Evolutionary conservation across 2,329 filamentous ascomycete genomes (phyloP), one percentile per base, ranked within the genome.

Genomic region (Stromatinia cepivora): DNA sequence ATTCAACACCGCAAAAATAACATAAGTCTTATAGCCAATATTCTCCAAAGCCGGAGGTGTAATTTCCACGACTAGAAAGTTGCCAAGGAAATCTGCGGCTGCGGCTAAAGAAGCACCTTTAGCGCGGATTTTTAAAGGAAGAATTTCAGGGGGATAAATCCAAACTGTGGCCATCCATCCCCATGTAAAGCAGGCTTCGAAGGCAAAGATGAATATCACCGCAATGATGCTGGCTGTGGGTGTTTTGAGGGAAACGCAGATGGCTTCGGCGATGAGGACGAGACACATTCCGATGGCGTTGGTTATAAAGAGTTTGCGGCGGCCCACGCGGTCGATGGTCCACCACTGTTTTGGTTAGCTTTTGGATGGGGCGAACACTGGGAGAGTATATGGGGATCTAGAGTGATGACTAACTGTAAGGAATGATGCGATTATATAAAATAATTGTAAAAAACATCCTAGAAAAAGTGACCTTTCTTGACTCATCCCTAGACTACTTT

Each of bases 301-400:
- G 3, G 28, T 56, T 34, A 34, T 56, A 17, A 56, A 56, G 8
- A 56, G 28, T 31, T 34, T 56, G 53, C 53, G 28, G 3, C 50
- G 25, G 53, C 53, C 53, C 15, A 56, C 53, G 17, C 53, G 53
- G 20, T 65, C 59, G 17, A 70, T 66, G n/a, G 73, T 66, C 50
- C 50, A 69, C 63, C 80, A 74, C 7, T 75, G 73, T 78, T 1
- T 80, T 75, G 39, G 74, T 75, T 67, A 81, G 79, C 39, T 0
- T 80, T 78, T 6, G 85, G 77, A 22, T 22, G 52, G 52, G 17
- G 31, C 4, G 31, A 11, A 42, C 39, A 42, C 6, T 17, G 39
- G 15, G 13, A 42, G 15, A 42, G 39, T 17, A 42, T 42, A 42
- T 42, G 39, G 39, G 39, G 6, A 42, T 42, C 4, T 42, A 17